Base-by-base conservation (phyloP, 176 grass and related monocot species). In the Triticum monococcum region DNA sequence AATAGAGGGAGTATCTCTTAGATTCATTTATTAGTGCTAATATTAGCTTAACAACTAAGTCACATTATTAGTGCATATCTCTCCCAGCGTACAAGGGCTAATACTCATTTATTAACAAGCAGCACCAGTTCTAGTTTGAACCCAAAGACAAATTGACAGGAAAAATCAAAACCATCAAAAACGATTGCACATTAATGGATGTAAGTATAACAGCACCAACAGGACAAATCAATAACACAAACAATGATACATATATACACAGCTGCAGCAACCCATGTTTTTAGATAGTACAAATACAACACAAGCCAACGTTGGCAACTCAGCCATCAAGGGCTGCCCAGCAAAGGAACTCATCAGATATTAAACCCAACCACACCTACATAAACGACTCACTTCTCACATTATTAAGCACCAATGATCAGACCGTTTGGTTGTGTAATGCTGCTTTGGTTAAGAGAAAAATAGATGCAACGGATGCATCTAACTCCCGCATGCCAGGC, bases 401-500 rank as follows among this genome's bases (percentile, higher is more conserved):
- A 82, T 84, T 90, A 67, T 76, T 84, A 28, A 87, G 45, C 31
- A 25, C 56, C 69, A 88, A 45, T 78, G 71, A 88, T 84, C 64
- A 85, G 78, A 25, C 40, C 0, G 71, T 7, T 32, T 56, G 7
- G 86, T n/a, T 63, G 78, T 73, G 78, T 72, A 85, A 68, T 57
- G 75, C 31, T 69, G 61, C 45, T 65, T 61, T 77, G 63, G 40
- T 84, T 79, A 84, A 45, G 16, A 35, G 17, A 52, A 74, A 66
- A 32, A 68, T 1, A 70, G 65, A 36, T 33, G 52, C 20, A 3
- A 18, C 23, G 1, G 33, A 82, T 25, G 50, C 41, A 40, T 85
- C 82, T 96, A 99, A 74, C 97, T 99, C 72, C 97, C 97, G 23
- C 97, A 99, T 5, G 97, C 90, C 48, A 97, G 26, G 85, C 97